Base-by-base conservation (phyloP, 2,329 filamentous ascomycete species). In the Penicillium olsonii region DNA sequence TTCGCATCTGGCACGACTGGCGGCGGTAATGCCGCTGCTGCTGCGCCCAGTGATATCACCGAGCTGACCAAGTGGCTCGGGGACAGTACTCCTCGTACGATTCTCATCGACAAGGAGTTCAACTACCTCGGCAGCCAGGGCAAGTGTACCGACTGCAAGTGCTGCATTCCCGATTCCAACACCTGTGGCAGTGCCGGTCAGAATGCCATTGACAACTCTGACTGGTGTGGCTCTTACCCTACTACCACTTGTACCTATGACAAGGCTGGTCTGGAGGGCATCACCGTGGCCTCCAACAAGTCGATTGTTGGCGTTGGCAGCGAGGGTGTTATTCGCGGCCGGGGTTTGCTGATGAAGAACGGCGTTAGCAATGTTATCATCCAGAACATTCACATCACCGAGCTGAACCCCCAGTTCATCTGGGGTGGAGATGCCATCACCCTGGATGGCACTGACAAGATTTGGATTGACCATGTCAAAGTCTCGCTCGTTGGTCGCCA, bases 351-450 rank as follows among this genome's bases (percentile, higher is more conserved):
- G 29, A 67, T 79, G 20, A 62, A 66, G 37, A 63, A 58, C 41
- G 68, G 67, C 40, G 72, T 70, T 8, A 75, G 68, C 61, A 82
- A 84, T 65, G 68, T 85, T 64, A 84, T 84, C 60, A 77, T 84
- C 60, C 82, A 81, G 50, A 83, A 83, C 66, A 69, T 82, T 44
- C 72, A 77, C 55, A 75, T 82, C 61, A 80, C 78, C 37, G 68
- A 68, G 33, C 52, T 73, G 22, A 83, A 83, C 70, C 79, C 79
- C 2, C 61, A 78, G 62, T 79, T 79, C 55, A 78, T 83, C 55
- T 83, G 79, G 80, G 80, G 80, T 48, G 80, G 79, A 45, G 80
- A 83, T 66, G 79, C 75, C 29, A 80, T 83, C 62, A 77, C 75
- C 14, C 64, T 82, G 6, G 70, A 78, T 43, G 71, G 71, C 34